Evolutionary conservation across 208 protist species (phyloP), one percentile per base, ranked within the genome.

Genomic region (Wallacemonas sp.): DNA sequence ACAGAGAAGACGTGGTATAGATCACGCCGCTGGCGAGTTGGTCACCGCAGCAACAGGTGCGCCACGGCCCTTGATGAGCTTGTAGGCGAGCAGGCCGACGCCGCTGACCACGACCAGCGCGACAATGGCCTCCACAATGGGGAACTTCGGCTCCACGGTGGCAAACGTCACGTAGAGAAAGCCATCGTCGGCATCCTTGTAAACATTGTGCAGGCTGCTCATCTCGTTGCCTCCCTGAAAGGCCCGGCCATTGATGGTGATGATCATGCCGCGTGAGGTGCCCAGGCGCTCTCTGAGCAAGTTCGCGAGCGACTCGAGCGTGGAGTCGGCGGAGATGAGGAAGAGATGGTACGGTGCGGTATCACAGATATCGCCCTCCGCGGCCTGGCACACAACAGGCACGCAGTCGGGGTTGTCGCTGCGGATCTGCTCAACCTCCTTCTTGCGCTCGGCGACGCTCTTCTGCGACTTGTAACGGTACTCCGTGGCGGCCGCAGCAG

Each of bases 101-200:
- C 46, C 26, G 18, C 14, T n/a, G 8, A 44, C 10, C 7, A 55
- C 12, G 28, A 66, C 46, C 3, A 66, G 23, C 3, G 33, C 42
- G 54, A 66, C 0, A 7, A 48, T 20, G n/a, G 25, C 39, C 33
- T 39, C 38, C 14, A 48, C 20, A 14, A 66, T 10, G 5, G 45
- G 26, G 26, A 38, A 48, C 28, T 14, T 28, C 44, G 46, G 28
- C 44, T 66, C 28, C 3, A 54, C 39, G 7, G 61, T 52, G 23
- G 61, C 12, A 38, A 49, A 66, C 44, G 16, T 1, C 7, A 66
- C 31, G 46, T 66, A 66, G 44, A 66, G 45, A 4, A 42, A 41
- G 20, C 33, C 38, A 3, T 66, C 61, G 11, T 66, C 61, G 22
- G 61, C n/a, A n/a, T 66, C 61, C 61, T 48, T 66, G 61, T 57